Base-by-base conservation (phyloP, 805 yeast genomes). In the Scheffersomyces ergatensis region DNA sequence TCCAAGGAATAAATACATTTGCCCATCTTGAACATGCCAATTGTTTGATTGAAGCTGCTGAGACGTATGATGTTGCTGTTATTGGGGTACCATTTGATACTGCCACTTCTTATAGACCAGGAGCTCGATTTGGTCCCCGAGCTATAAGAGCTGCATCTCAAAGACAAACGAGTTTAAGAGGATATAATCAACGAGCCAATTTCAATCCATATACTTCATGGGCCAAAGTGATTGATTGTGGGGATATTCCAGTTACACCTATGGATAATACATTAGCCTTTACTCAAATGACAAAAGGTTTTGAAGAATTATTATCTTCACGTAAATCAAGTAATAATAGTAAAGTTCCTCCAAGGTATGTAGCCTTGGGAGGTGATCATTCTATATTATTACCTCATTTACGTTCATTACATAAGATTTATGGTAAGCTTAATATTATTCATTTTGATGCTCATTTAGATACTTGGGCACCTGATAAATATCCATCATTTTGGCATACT, bases 401-500 rank as follows among this genome's bases (percentile, higher is more conserved):
- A 44, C 70, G 95, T 49, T 83, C 87, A 0, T 67, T 84, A 41
- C 58, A 76, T 44, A 65, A 76, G 38, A 53, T 75, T 16, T 77
- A 86, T 53, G 93, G 92, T 1, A 79, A 79, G 15, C 62, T 87
- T 37, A 79, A 87, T 17, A 80, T 87, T 27, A 77, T 87, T 41
- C 95, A 87, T 61, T 85, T 87, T 50, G 95, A 87, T 56, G 92
- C 93, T 12, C 95, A 86, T 63, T 71, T 86, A 49, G 95, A 87
- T 58, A 86, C 95, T 4, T 77, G 89, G 92, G 58, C 80, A 47
- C 93, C 95, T 9, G 70, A 76, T 44, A 75, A 80, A 57, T 85
- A 85, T 54, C 85, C 87, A 18, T 65, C 80, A 14, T 76, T 72
- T 53, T 78, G 83, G 83, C 70, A 67, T 50, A 67, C 79, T n/a